phyloP scores from a whole-genome alignment of 306 rosid genomes.

The Sicyos baderoa region DNA sequence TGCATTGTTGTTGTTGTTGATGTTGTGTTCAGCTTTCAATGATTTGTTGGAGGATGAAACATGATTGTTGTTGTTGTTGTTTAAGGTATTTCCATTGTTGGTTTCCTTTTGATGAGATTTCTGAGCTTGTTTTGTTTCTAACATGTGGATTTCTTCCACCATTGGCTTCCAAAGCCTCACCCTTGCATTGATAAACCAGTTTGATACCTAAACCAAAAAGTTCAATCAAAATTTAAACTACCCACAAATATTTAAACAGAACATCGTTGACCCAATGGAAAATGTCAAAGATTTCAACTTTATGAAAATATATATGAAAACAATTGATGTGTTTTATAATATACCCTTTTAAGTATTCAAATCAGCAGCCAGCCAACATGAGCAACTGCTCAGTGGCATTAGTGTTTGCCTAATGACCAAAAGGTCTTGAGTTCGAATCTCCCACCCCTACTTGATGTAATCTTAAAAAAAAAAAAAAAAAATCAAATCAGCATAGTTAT shows the following conservation, averaged over 20 bases:
- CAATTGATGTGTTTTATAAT: too few species aligned
- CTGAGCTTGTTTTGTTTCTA: constrained; percentile 34
- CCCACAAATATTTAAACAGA: not conserved
- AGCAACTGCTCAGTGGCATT: too few species aligned
- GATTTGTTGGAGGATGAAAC: constrained; percentile 34
- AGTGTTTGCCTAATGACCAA: too few species aligned
- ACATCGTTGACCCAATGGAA: not conserved
- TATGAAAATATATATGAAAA: not conserved
- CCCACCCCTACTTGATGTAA: too few species aligned
- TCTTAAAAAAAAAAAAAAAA: too few species aligned
- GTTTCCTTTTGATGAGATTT: constrained; percentile 40
- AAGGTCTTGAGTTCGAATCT: too few species aligned
- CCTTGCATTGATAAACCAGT: constrained; percentile 94
- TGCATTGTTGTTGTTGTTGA: constrained; percentile 25
- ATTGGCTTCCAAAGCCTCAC: constrained; percentile 73
- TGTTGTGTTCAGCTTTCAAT: constrained; percentile 24
- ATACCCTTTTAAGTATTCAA: too few species aligned
- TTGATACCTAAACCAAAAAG: constrained; percentile 50
- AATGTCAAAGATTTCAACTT: too few species aligned
- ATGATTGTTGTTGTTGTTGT: constrained; percentile 20
- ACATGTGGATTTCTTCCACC: too few species aligned
- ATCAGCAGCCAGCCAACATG: too few species aligned
- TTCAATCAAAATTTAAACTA: not conserved
- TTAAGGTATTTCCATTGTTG: constrained; percentile 22
- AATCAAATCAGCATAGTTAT: too few species aligned